Base-by-base conservation (phyloP, 306 rosid genomes). In the Myrica gale region DNA sequence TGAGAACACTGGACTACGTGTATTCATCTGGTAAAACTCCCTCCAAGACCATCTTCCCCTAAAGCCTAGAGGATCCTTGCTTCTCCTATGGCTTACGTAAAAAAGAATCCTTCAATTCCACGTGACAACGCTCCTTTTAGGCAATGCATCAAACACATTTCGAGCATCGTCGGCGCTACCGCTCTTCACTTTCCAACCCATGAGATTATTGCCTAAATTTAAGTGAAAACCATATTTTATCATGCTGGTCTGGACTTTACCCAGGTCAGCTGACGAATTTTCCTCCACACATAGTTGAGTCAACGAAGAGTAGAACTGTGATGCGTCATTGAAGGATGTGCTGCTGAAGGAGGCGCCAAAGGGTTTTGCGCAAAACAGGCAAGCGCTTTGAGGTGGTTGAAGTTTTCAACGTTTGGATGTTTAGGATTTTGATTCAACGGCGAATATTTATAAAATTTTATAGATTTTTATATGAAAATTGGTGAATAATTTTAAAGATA, bases 51-150 rank as follows among this genome's bases (percentile, higher is more conserved):
- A 91, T 89, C 78, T 53, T 83, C 37, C 11, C 62, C 52, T 58
- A 89, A 54, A 87, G 68, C 55, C 82, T 75, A 89, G 69, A 56
- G 92, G 92, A 54, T 87, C 86, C 71, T 44, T 78, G 72, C 83
- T 78, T 84, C 71, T 84, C 6, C 82, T 74, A 20, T 45, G 83
- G 62, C 78, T 79, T 47, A 84, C 73, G 68, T 80, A 72, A 74
- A 79, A 76, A 66, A 90, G 84, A 37, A 91, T 89, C 86, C 89
- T 79, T 2, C 87, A 80, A 71, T 91, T 91, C 93, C 89, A 87
- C 8, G 82, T 71, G 51, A 89, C 88, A 57, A 89, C 44, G 73
- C 83, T 80, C 65, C 86, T 82, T 39, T 72, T 45, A 71, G 89
- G 85, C 80, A 91, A 63, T 76, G 87, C 89, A 16, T 91, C 92